Evolutionary conservation across 805 yeast genomes (phyloP).

Genomic region (Metschnikowia koreensis): DNA sequence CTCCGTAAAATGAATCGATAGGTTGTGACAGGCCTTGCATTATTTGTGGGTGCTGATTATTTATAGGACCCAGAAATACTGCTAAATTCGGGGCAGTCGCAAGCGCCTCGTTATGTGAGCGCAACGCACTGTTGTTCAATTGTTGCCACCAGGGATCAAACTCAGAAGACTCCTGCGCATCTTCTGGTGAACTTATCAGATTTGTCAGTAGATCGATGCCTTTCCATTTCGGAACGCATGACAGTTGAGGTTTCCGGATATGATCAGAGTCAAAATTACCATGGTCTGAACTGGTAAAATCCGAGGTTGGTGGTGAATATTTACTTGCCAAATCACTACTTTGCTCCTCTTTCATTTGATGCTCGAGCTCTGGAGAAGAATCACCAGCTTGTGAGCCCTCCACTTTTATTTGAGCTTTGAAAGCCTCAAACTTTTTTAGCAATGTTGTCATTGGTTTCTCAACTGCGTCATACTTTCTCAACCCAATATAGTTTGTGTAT

Average conservation of each 20-base stretch:
- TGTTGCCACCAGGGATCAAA: conserved; percentile 8
- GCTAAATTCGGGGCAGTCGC: background rate
- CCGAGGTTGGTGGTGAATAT: conserved; percentile 7
- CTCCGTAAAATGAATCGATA: no score
- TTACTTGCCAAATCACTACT: background rate
- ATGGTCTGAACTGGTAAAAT: background rate
- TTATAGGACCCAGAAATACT: background rate
- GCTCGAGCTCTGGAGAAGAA: background rate
- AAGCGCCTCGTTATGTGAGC: background rate
- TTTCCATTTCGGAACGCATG: background rate
- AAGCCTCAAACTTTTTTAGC: conserved; percentile 8
- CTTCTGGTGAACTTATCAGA: background rate
- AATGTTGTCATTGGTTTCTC: conserved; percentile 15
- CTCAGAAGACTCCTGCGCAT: background rate
- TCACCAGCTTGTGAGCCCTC: background rate
- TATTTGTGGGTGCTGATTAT: background rate
- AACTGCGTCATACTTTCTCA: conserved; percentile 19
- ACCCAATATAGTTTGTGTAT: conserved; percentile 12
- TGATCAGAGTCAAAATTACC: background rate
- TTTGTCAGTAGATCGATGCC: background rate
- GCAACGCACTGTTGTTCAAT: background rate
- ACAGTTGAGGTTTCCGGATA: background rate
- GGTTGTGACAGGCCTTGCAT: no score
- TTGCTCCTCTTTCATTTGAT: background rate
- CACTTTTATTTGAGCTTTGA: conserved; percentile 9